These are phyloP conservation scores for Aspergillus sp. DNA, from an alignment of 2,329 filamentous ascomycete species.

Conservation along the genomic window DNA sequence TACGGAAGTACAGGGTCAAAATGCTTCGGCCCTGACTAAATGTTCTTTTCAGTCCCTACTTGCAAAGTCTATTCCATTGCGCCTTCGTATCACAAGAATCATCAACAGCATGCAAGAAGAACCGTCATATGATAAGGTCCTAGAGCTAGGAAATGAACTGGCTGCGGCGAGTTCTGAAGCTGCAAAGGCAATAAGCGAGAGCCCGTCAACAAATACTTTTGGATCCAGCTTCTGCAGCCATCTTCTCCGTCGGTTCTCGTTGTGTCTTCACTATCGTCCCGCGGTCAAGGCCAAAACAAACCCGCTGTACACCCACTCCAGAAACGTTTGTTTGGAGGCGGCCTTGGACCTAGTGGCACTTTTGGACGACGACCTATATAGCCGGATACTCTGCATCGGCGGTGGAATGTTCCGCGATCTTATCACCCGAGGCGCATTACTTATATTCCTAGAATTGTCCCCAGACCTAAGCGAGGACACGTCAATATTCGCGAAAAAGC, in stretches of 20 bases:
- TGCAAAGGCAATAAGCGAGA: not conserved
- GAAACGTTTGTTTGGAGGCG: slow-evolving; percentile 26
- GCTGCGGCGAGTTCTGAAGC: slow-evolving; percentile 10
- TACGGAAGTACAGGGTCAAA: slow-evolving; percentile 10
- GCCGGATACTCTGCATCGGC: slow-evolving; percentile 23
- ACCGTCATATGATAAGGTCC: slow-evolving; percentile 20
- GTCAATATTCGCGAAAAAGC: slow-evolving; percentile 11
- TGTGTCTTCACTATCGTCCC: slow-evolving; percentile 25
- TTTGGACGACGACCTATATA: slow-evolving; percentile 24
- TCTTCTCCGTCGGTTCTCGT: slow-evolving; percentile 20
- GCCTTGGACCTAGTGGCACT: slow-evolving; percentile 27
- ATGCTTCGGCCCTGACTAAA: not conserved
- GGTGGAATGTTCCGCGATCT: slow-evolving; percentile 32
- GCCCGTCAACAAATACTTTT: slow-evolving; percentile 5
- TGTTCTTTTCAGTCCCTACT: slow-evolving; percentile 9
- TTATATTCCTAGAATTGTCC: slow-evolving; percentile 22
- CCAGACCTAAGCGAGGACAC: slow-evolving; percentile 10
- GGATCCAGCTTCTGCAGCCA: slow-evolving; percentile 19
- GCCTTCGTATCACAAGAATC: slow-evolving; percentile 12
- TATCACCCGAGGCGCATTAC: slow-evolving; percentile 22
- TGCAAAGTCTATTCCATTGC: slow-evolving; percentile 15
- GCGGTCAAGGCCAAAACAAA: slow-evolving; percentile 24
- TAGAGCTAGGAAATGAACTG: slow-evolving; percentile 20
- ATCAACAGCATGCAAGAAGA: slow-evolving; percentile 25
- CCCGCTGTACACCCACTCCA: slow-evolving; percentile 27